Evolutionary conservation across 208 protist genomes (phyloP), one percentile per base, ranked within the genome.

Genomic region (Trypanosoma theileri): DNA sequence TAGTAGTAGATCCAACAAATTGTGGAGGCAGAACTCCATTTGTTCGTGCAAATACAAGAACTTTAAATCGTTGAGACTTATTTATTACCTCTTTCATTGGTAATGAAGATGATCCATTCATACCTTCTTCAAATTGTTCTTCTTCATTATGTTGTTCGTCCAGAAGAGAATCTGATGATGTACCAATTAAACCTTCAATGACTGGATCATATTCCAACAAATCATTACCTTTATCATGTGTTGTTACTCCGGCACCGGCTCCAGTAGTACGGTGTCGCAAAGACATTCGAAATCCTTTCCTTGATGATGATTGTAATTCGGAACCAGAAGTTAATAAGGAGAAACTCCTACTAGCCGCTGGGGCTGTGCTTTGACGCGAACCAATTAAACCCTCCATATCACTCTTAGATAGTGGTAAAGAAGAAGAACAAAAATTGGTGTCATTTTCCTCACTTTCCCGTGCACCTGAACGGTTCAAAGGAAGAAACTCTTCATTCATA

Each of bases 1-100:
- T 84, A 48, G 72, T 57, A 51, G 84, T 92, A 67, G 78, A 82
- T 41, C 85, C 89, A 19, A 94, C 80, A 81, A 85, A 92, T 75
- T 92, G 81, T 61, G 85, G 84, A 22, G 77, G 79, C 46, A 83
- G 68, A 53, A 80, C 58, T 12, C 78, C 64, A 52, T 70, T 81
- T 0, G 84, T 77, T 12, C 86, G 75, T 28, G 82, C 77, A 54
- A 94, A 94, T 42, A 94, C 81, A 51, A 87, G 71, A 12, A 90
- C 73, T 52, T 87, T 72, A 62, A 91, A 89, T 70, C 75, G 80
- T 31, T 62, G 41, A 28, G 82, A 57, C 11, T 73, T 59, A 22
- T 80, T 66, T 35, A 35, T 66, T 35, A 35, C 28, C 1, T 66
- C 57, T 28, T 59, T 8, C 42, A 58, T 3, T 53, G 42, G 55